phyloP scores from a whole-genome alignment of 1,284 basidiomycete genomes.

The Leccinum brunneo-olivaceum region DNA sequence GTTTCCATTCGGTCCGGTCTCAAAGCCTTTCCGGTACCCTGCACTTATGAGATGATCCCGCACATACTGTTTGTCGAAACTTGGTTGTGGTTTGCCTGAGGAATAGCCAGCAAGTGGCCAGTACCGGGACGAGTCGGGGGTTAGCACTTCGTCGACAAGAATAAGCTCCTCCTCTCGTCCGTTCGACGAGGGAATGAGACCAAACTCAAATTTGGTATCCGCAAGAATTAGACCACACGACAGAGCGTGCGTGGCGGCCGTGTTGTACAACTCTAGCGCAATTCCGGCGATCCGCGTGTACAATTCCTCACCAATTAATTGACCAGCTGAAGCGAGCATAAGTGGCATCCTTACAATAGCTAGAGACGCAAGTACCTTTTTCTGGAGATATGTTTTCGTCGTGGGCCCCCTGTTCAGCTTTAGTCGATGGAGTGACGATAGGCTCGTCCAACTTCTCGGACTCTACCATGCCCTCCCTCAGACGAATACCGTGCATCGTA shows the following conservation, averaged over 20 bases:
- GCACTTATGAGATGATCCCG: conserved; percentile 79
- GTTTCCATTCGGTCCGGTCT: conserved; percentile 63
- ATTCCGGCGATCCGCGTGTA: conserved; percentile 55
- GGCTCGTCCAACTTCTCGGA: conserved; percentile 78
- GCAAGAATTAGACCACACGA: conserved; percentile 89
- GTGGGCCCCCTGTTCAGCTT: conserved; percentile 91
- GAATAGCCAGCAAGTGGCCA: conserved; percentile 80
- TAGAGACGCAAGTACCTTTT: conserved; percentile 46
- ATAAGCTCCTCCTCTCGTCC: conserved; percentile 56
- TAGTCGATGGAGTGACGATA: conserved; percentile 94
- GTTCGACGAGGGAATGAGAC: conserved; percentile 44
- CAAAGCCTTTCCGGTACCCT: conserved; percentile 76
- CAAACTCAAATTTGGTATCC: conserved; percentile 92
- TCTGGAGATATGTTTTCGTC: conserved; percentile 98
- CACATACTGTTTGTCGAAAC: conserved; percentile 97
- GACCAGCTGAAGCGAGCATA: conserved; percentile 40
- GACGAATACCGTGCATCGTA: conserved; percentile 83
- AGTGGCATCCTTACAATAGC: conserved; percentile 3
- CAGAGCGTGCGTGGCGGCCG: conserved; percentile 75
- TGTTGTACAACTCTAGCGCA: conserved; percentile 67
- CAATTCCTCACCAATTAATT: conserved; percentile 63
- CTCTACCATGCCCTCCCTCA: conserved; percentile 80
- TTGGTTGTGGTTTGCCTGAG: conserved; percentile 74
- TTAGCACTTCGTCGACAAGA: conserved; percentile 93
- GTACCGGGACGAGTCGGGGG: conserved; percentile 96